Evolutionary conservation across 225 moss, liverwort and hornwort genomes (phyloP).

Genomic region (Sphagnum tenellum): DNA sequence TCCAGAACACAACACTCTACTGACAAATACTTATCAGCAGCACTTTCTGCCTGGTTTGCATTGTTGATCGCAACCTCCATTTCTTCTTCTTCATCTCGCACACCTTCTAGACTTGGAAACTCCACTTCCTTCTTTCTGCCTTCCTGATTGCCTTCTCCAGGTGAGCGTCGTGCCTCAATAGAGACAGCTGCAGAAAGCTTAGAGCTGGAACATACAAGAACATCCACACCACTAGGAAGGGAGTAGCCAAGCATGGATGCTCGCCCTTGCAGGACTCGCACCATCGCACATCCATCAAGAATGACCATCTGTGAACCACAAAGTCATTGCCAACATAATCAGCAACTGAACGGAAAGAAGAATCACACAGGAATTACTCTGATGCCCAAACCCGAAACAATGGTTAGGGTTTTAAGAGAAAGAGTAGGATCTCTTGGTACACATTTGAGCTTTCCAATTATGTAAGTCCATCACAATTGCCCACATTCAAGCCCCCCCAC

Average conservation of each 20-base stretch:
- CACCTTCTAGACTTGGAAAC: background rate
- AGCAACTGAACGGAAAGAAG: background rate
- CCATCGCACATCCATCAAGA: conserved; percentile 84
- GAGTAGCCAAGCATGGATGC: conserved; percentile 79
- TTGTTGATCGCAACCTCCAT: conserved; percentile 10
- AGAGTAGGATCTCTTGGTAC: background rate
- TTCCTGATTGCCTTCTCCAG: conserved; percentile 14
- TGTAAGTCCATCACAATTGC: background rate
- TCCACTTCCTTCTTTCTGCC: conserved; percentile 13
- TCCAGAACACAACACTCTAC: conserved; percentile 22
- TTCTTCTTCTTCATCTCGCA: conserved; percentile 2
- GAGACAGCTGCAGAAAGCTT: conserved; percentile 66
- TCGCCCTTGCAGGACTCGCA: conserved; percentile 57
- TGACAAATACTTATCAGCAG: too few relatives aligned
- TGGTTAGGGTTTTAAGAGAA: background rate
- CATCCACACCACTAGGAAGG: conserved; percentile 51
- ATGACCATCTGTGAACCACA: conserved; percentile 41
- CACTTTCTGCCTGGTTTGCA: too few relatives aligned
- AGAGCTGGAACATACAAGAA: conserved; percentile 80
- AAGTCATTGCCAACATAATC: background rate
- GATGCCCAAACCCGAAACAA: background rate
- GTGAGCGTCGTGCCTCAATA: conserved; percentile 38
- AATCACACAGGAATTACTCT: background rate
- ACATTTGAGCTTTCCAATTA: background rate
- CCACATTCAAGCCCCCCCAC: background rate